Conservation (phyloP, 495 filamentous ascomycete genomes). For the Darksidea phi region DNA sequence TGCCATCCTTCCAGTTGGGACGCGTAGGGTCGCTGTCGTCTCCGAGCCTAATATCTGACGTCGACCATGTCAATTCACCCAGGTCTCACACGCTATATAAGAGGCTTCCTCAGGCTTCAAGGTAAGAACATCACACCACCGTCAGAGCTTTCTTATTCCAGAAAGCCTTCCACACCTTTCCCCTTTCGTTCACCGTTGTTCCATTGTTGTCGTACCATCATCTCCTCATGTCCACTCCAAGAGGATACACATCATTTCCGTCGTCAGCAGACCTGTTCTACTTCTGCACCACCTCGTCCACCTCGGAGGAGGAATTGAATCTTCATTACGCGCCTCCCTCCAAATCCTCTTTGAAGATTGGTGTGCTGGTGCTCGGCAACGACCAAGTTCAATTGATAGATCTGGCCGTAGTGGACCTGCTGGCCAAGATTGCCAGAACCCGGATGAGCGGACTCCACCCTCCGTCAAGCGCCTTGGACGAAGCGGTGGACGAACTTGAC, state of each 20-base stretch:
- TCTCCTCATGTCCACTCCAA: constrained; percentile 13
- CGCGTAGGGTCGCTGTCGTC: constrained; percentile 16
- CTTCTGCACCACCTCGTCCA: constrained; percentile 30
- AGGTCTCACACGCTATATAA: constrained; percentile 4
- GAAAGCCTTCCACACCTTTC: not conserved
- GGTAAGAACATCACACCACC: not conserved
- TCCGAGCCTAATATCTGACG: not conserved
- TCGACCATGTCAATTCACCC: not conserved
- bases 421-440: constrained; percentile 25
- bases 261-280: constrained; percentile 34
- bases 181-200: constrained; percentile 6
- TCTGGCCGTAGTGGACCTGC: constrained; percentile 24
- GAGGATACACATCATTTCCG: constrained; percentile 27
- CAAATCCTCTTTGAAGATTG: constrained; percentile 28
- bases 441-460: constrained; percentile 17
- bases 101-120: constrained; percentile 10
- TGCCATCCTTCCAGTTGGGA: constrained; percentile 27
- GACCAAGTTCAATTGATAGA: constrained; percentile 28
- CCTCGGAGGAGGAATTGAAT: constrained; percentile 28
- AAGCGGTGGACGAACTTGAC: constrained; percentile 32
- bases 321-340: constrained; percentile 25
- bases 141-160: not conserved
- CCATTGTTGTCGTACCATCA: constrained; percentile 1
- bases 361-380: constrained; percentile 22
- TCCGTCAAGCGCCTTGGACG: constrained; percentile 3